Evolutionary conservation across 2,329 filamentous ascomycete genomes (phyloP), one percentile per base, ranked within the genome.

Genomic region (Colletotrichum horii): DNA sequence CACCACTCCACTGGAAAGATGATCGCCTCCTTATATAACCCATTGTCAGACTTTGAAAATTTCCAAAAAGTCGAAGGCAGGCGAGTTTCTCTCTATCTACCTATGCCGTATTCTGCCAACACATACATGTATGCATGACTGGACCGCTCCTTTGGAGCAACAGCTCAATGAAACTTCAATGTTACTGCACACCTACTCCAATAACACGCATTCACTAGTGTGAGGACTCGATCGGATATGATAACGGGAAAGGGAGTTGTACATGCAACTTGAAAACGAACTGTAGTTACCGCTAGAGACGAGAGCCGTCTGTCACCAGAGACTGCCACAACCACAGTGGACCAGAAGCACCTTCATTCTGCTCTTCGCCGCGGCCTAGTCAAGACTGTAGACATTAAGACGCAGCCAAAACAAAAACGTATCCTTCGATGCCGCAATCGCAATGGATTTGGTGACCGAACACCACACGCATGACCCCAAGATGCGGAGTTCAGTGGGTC

Each of bases 401-500:
- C 9, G 38, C 16, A 0, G 38, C 16, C 16, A n/a, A 43, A 19
- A 8, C 16, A 43, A 1, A 43, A 5, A 43, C 16, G 19, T n/a
- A 16, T 16, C 16, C 16, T 43, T 6, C 38, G 4, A n/a, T 16
- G 38, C 9, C 19, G 38, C 38, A 48, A 22, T 14, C 1, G n/a
- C 43, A 52, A 58, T 24, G 26, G 3, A 3, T 0, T 58, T 19
- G 24, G 24, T 19, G 15, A 58, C 26, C 2, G 1, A 22, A 22
- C 16, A 61, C 3, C 4, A 4, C 8, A 3, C 26, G n/a, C 43
- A 16, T 67, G 30, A 48, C 26, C 15, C 43, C 58, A 24, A 70
- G 64, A 26, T 58, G 58, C 71, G 66, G 71, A 70, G 71, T 70
- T 55, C 32, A 56, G 71, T 74, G 71, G 71, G 66, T 26, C 71